Evolutionary conservation across 371 early-diverging fungal genomes (phyloP).

Genomic region (Mucor indicus): DNA sequence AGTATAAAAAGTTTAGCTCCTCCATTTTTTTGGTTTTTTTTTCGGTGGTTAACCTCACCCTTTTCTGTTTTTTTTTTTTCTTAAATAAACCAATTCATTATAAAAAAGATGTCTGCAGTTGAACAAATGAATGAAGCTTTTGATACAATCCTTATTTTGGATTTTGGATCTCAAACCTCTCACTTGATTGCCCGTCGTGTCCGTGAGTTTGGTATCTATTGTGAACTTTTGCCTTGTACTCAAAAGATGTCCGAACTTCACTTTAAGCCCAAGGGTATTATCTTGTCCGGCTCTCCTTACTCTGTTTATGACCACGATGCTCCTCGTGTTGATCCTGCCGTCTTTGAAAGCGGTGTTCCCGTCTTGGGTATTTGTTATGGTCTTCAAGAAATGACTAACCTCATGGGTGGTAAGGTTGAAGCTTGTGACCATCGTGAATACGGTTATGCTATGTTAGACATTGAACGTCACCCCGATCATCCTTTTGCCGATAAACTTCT

Average conservation of each 20-base stretch:
- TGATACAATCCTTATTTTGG: constrained; percentile 96
- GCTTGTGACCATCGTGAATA: constrained; percentile 92
- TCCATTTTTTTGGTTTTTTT: too few species aligned
- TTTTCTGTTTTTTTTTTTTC: constrained; percentile 7
- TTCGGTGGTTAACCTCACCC: constrained; percentile 23
- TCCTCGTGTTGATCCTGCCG: constrained; percentile 90
- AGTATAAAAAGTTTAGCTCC: too few species aligned
- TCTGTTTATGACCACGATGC: constrained; percentile 93
- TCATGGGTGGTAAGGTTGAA: constrained; percentile 85
- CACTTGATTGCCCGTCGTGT: constrained; percentile 96
- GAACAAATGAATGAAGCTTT: constrained; percentile 71
- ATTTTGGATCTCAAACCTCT: constrained; percentile 98
- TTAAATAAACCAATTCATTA: constrained; percentile 1
- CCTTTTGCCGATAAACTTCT: constrained; percentile 72
- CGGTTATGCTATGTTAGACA: constrained; percentile 82
- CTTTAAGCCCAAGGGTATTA: constrained; percentile 95
- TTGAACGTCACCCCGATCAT: constrained; percentile 59
- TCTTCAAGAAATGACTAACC: constrained; percentile 90
- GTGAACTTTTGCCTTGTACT: constrained; percentile 96
- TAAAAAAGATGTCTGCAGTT: constrained; percentile 19
- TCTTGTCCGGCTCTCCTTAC: constrained; percentile 95
- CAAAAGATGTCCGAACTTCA: constrained; percentile 88
- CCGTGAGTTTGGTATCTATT: constrained; percentile 96
- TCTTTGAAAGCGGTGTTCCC: constrained; percentile 88
- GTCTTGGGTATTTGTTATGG: constrained; percentile 98